Evolutionary conservation across 1,284 basidiomycete species (phyloP).

Genomic region (Ceratobasidium sp.): DNA sequence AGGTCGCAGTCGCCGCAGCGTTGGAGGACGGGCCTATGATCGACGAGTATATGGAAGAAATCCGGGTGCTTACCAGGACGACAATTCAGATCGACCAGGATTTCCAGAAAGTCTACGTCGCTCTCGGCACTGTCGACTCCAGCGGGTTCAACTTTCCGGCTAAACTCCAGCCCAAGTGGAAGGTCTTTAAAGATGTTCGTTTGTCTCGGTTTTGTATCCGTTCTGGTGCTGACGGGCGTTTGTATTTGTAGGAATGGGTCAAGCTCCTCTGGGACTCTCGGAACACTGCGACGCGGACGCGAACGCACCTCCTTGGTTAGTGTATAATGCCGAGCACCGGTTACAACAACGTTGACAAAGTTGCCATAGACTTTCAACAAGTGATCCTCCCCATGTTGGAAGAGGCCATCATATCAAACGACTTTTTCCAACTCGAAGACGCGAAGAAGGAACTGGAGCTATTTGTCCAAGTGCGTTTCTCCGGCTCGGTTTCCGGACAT

Average conservation of each 20-base stretch:
- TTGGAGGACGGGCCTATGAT: too few species aligned
- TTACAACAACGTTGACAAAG: background rate
- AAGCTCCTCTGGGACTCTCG: conserved; percentile 10
- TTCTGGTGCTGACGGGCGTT: too few species aligned
- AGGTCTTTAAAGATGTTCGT: background rate
- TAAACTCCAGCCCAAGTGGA: background rate
- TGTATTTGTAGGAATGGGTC: background rate
- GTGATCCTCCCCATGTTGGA: background rate
- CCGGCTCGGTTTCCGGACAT: background rate
- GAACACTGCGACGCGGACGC: background rate
- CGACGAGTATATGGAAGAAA: background rate
- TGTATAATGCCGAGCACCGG: background rate
- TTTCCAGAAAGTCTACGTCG: background rate
- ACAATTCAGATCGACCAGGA: background rate
- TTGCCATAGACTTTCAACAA: background rate
- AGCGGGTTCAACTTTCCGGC: background rate
- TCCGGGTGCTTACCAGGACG: background rate
- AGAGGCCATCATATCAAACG: background rate
- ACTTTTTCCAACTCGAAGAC: background rate
- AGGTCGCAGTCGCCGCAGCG: background rate
- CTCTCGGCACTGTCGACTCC: background rate
- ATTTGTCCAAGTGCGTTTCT: background rate
- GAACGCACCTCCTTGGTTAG: background rate
- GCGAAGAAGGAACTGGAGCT: background rate
- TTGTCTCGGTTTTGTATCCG: too few species aligned